Evolutionary conservation across 1,284 basidiomycete species (phyloP).

Genomic region (Apiotrichum mycotoxinovorans): DNA sequence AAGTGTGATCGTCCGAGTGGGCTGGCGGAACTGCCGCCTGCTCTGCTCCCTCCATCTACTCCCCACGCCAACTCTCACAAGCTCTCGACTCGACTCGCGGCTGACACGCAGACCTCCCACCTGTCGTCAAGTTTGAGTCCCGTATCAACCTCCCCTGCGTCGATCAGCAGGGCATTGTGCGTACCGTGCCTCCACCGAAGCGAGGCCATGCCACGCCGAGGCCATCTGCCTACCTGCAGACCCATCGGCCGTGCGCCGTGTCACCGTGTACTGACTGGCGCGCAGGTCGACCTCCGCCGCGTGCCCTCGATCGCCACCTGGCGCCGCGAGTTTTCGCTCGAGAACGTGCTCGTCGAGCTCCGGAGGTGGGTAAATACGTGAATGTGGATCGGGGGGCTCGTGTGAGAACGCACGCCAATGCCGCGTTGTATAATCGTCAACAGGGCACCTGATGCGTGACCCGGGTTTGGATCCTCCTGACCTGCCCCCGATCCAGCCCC

Average conservation of each 20-base stretch:
- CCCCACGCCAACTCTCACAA: no score
- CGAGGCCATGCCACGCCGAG: no score
- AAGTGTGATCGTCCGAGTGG: no score
- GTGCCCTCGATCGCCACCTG: slow-evolving; percentile 69
- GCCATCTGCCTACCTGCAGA: background rate
- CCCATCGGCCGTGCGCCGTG: background rate
- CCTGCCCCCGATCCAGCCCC: no score
- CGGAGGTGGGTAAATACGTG: slow-evolving; percentile 61
- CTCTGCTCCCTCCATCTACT: no score
- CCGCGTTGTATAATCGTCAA: no score
- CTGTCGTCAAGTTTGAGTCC: slow-evolving; percentile 65
- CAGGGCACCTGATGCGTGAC: background rate
- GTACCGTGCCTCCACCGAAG: slow-evolving; percentile 16
- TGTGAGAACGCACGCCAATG: no score
- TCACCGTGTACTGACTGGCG: no score
- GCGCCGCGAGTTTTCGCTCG: slow-evolving; percentile 71
- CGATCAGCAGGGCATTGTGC: slow-evolving; percentile 61
- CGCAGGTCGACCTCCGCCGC: slow-evolving; percentile 65
- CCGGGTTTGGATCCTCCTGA: background rate
- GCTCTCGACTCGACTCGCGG: slow-evolving; percentile 13
- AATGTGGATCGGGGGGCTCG: background rate
- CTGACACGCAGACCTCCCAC: slow-evolving; percentile 37
- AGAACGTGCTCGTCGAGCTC: slow-evolving; percentile 85
- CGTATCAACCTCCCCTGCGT: slow-evolving; percentile 96
- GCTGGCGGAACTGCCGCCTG: no score